Base-by-base conservation (phyloP, 257 asterid genomes). In the Scutellaria baicalensis region DNA sequence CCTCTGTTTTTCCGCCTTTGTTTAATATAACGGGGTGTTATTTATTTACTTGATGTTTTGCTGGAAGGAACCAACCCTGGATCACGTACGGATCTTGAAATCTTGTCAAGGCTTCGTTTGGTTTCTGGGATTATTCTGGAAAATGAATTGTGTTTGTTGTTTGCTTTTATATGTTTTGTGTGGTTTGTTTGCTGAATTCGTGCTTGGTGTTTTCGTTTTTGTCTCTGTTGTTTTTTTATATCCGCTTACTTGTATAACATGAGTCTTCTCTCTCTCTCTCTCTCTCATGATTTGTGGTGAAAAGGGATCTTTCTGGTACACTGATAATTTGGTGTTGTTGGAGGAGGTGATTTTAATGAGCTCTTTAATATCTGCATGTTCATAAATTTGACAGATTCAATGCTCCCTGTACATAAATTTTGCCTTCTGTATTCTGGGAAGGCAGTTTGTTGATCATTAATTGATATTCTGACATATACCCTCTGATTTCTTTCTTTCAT, bases 41-140 rank as follows among this genome's bases (percentile, higher is more conserved):
- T 16, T 65, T 48, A 16, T 45, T 23, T n/a, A 5, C 2, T 49
- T 17, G 13, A 4, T 38, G 48, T 66, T 38, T 51, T 47, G 33
- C 27, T 38, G 12, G 23, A 17, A 51, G 9, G 45, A 40, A 10
- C 45, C 11, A 11, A 58, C 39, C 50, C 47, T 68, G 68, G 65
- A 77, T 66, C 77, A 66, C 45, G 55, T 13, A 27, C 42, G 73
- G 77, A 75, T 78, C 83, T 78, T 40, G 51, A 27, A 9, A 21
- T 40, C 52, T 33, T 66, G 75, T 48, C 45, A 27, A 9, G 13
- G 33, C 52, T 33, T 66, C 47, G 5, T 68, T 51, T 51, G 0
- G 39, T 21, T 61, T 55, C 40, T 44, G 18, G 47, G 48, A 45
- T 58, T 4, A 12, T 16, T 1, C 17, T 52, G 51, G n/a, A n/a